Percentiles rank a stretch among this genome's conserved stretches.
Conservation (phyloP, 2,329 filamentous ascomycete species). For the Pestalotiopsis sp. region DNA sequence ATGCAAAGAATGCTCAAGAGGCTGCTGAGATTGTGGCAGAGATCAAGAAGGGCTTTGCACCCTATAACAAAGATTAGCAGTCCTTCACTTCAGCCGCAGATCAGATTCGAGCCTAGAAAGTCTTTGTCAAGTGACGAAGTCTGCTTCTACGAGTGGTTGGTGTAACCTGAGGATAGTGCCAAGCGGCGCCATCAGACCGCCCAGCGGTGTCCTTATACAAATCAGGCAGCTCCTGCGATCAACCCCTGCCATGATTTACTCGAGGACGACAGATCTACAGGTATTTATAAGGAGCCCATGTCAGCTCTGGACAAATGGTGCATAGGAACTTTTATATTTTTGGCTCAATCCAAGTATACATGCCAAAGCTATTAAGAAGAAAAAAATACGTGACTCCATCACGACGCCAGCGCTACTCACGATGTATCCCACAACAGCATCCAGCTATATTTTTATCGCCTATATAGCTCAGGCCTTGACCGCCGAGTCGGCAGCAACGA, state of each 20-base stretch:
- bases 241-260: neutral
- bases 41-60: slow-evolving; percentile 74
- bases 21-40: slow-evolving; percentile 79
- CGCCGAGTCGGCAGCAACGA: neutral
- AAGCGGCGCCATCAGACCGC: neutral
- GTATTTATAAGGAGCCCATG: neutral
- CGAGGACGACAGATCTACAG: neutral
- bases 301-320: neutral
- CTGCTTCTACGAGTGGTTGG: neutral
- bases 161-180: neutral
- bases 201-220: neutral
- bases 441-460: neutral
- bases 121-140: neutral
- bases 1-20: slow-evolving; percentile 71
- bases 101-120: slow-evolving; percentile 14
- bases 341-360: neutral
- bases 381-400: neutral
- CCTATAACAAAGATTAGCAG: slow-evolving; percentile 46
- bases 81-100: neutral
- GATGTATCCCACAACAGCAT: neutral
- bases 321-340: neutral
- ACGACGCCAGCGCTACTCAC: neutral
- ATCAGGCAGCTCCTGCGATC: neutral
- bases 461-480: neutral
- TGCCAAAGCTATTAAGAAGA: neutral